phyloP scores from a whole-genome alignment of 768 basidiomycete species.

The Tylopilus vinaceipallidus region DNA sequence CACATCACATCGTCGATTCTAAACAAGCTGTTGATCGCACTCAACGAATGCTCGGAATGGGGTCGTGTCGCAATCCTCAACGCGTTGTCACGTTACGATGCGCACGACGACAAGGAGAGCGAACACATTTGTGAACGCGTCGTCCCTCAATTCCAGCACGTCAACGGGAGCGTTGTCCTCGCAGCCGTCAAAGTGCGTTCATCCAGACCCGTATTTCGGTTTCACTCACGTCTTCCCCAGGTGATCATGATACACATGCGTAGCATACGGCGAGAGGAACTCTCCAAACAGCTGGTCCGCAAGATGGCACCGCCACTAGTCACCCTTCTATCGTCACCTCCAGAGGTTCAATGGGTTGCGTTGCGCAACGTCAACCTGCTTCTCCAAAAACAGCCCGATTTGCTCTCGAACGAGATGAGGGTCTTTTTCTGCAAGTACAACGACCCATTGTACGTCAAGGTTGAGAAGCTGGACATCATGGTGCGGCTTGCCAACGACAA shows the following conservation, averaged over 20 bases:
- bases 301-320: constrained; percentile 99
- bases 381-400: constrained; percentile 87
- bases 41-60: constrained; percentile 99
- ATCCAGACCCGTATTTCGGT: neutral
- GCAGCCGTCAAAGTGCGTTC: constrained; percentile 83
- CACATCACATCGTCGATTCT: constrained; percentile 79
- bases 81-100: constrained; percentile 78
- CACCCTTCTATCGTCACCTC: constrained; percentile 92
- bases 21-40: constrained; percentile 87
- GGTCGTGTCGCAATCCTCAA: constrained; percentile 92
- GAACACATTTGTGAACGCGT: constrained; percentile 99
- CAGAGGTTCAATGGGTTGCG: constrained; percentile 98
- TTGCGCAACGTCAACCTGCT: constrained; percentile 95
- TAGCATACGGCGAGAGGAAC: constrained; percentile 73
- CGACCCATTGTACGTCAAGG: constrained; percentile 97
- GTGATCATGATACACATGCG: constrained; percentile 98
- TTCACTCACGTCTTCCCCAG: constrained; percentile 36
- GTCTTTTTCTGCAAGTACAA: constrained; percentile 99
- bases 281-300: constrained; percentile 79
- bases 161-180: constrained; percentile 94
- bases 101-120: constrained; percentile 89
- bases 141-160: constrained; percentile 97
- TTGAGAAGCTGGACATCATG: constrained; percentile 99
- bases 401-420: constrained; percentile 94
- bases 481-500: constrained; percentile 85